Evolutionary conservation across 1,139 yeast species (phyloP).

Genomic region (Diutina rugosa): DNA sequence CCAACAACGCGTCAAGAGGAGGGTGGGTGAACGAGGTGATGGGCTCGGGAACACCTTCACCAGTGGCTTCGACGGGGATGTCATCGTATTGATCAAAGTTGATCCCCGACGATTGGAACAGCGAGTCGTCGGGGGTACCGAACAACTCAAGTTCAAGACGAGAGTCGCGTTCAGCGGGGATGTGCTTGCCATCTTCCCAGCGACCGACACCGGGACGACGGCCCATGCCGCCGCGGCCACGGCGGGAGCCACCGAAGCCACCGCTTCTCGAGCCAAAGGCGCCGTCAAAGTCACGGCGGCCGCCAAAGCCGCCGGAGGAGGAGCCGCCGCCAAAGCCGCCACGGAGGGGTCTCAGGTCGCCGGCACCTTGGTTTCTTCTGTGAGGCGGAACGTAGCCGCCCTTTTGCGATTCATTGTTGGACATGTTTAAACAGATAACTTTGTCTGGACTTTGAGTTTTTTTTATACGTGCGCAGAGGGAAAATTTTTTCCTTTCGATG

Average conservation of each 20-base stretch:
- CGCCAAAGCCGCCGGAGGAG: constrained; percentile 9
- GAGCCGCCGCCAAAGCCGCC: constrained; percentile 3
- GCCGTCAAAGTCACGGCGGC: constrained; percentile 13
- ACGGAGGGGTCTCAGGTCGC: constrained; percentile 6
- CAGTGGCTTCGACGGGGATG: constrained; percentile 58
- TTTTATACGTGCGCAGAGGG: neutral
- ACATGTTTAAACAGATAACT: neutral
- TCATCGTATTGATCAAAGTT: constrained; percentile 70
- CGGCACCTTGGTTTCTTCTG: constrained; percentile 26
- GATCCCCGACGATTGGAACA: constrained; percentile 84
- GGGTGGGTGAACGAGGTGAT: constrained; percentile 80
- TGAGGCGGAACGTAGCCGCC: constrained; percentile 60
- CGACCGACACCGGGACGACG: constrained; percentile 44
- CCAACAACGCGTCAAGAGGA: constrained; percentile 77
- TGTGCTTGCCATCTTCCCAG: constrained; percentile 82
- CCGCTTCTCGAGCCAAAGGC: constrained; percentile 12
- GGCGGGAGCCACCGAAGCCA: constrained; percentile 10
- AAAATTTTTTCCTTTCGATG: neutral
- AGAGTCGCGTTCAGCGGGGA: constrained; percentile 66
- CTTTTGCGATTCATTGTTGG: constrained; percentile 5
- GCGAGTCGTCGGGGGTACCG: constrained; percentile 75
- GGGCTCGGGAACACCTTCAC: constrained; percentile 92
- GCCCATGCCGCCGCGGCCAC: constrained; percentile 3
- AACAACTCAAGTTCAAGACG: constrained; percentile 65
- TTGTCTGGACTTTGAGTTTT: neutral